Conservation (phyloP, 441 rosid genomes). For the Adansonia grandidieri region DNA sequence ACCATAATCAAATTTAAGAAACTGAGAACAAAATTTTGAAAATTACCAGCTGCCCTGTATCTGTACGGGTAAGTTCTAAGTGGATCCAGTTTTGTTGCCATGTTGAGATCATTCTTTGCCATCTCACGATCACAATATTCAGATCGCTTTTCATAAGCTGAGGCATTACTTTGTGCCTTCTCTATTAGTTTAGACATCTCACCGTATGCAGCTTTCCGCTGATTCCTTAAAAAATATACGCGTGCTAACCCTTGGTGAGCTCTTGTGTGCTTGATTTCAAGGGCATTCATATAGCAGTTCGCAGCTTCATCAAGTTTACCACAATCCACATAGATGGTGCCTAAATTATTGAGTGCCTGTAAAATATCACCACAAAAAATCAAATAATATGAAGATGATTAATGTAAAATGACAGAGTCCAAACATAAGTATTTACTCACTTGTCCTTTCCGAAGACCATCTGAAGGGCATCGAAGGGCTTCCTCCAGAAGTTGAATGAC, state of each 20-base stretch:
- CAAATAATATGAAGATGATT: neutral
- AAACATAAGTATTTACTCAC: constrained; percentile 34
- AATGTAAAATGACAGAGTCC: neutral
- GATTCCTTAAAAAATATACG: constrained; percentile 56
- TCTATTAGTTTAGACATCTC: constrained; percentile 79
- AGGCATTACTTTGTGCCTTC: constrained; percentile 59
- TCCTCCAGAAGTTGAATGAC: constrained; percentile 68
- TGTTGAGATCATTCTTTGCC: constrained; percentile 65
- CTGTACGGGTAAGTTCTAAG: constrained; percentile 77
- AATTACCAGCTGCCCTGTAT: constrained; percentile 76
- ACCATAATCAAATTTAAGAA: constrained; percentile 7
- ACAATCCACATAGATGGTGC: constrained; percentile 62
- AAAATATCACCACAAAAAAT: constrained; percentile 11
- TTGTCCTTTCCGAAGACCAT: constrained; percentile 79
- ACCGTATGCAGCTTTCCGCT: constrained; percentile 57
- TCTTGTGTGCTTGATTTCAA: constrained; percentile 71
- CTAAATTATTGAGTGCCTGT: constrained; percentile 75
- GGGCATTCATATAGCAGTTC: constrained; percentile 62
- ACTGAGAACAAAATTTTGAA: neutral
- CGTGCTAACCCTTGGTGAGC: constrained; percentile 83
- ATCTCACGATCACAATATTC: constrained; percentile 72
- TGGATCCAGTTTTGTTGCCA: constrained; percentile 70
- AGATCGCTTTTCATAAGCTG: constrained; percentile 71
- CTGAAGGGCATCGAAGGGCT: constrained; percentile 74
- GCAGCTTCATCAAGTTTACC: constrained; percentile 63